phyloP scores from a whole-genome alignment of 2,329 filamentous ascomycete genomes.

The Orbilia oligospora region DNA sequence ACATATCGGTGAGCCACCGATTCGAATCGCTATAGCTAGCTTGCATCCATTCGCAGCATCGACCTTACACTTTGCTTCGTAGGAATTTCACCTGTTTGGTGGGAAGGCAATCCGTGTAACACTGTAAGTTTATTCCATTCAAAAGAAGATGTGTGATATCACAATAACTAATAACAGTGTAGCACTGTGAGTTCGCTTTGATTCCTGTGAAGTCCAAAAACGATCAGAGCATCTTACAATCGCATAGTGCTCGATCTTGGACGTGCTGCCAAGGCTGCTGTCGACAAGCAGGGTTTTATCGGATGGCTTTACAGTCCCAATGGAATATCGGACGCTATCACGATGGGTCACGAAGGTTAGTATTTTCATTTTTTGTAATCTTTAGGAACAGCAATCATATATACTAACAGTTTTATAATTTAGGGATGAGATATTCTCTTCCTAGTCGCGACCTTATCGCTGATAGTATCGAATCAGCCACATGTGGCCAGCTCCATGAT shows the following conservation, averaged over 20 bases:
- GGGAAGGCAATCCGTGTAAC: conserved; percentile 97
- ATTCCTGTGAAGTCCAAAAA: neutral
- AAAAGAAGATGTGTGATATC: neutral
- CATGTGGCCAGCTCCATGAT: conserved; percentile 91
- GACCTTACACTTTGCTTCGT: conserved; percentile 43
- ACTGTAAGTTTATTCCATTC: conserved; percentile 70
- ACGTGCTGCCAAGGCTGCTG: conserved; percentile 85
- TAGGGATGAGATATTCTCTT: conserved; percentile 93
- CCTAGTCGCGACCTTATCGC: conserved; percentile 93
- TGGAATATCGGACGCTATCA: conserved; percentile 84
- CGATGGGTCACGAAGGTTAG: conserved; percentile 91
- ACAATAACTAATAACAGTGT: conserved; percentile 65
- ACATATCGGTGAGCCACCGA: conserved; percentile 77
- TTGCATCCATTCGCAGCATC: neutral
- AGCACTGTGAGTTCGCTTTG: conserved; percentile 69
- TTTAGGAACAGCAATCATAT: conserved; percentile 9
- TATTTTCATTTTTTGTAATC: neutral
- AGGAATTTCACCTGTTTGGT: conserved; percentile 86
- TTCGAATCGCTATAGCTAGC: conserved; percentile 6
- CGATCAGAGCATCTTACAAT: conserved; percentile 51
- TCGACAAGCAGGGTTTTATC: conserved; percentile 87
- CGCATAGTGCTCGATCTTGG: conserved; percentile 83
- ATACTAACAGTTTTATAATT: conserved; percentile 35
- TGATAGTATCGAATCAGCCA: conserved; percentile 84
- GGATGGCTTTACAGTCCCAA: conserved; percentile 96